Evolutionary conservation across 1,284 basidiomycete species (phyloP), one percentile per base, ranked within the genome.

Genomic region (Xanthoconium separans): DNA sequence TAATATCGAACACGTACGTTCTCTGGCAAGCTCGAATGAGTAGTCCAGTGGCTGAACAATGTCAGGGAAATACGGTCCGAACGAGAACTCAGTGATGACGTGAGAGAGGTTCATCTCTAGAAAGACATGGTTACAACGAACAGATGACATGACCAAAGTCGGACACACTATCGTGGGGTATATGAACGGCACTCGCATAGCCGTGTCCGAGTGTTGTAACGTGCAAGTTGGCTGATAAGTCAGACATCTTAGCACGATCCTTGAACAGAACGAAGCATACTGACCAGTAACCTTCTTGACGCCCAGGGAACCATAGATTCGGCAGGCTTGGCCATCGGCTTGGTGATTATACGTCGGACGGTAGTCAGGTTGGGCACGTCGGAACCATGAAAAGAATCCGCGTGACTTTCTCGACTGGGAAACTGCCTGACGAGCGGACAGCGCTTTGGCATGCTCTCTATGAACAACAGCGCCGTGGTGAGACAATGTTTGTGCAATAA

Each of bases 71-170:
- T 92, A 91, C 0, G 94, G 91, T 0, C 96, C 96, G 64, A 98
- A 98, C 2, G 94, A 97, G 70, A 98, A 96, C 72, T 98, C 96
- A 58, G 89, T 89, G 61, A 98, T 93, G 54, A 98, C 87, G 73
- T 99, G 96, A 2, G 93, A 93, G 33, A 98, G 80, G 68, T 99
- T 98, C 93, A 99, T 97, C 58, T 89, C 91, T 96, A 60, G 8
- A 13, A 44, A 7, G 15, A 2, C 18, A 33, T 11, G n/a, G 33
- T 52, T 4, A 52, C 44, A 1, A 47, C 20, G 41, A 18, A 39
- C n/a, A 9, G 33, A 24, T 24, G 44, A 46, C 33, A 45, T 52
- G 24, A 42, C 27, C 5, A 27, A 40, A 22, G 39, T n/a, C 16
- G 18, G 40, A 76, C 84, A 61, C 63, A 95, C 92, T 70, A 8